Conservation (phyloP, 1,284 basidiomycete genomes). For the Sanghuangporus baumii region DNA sequence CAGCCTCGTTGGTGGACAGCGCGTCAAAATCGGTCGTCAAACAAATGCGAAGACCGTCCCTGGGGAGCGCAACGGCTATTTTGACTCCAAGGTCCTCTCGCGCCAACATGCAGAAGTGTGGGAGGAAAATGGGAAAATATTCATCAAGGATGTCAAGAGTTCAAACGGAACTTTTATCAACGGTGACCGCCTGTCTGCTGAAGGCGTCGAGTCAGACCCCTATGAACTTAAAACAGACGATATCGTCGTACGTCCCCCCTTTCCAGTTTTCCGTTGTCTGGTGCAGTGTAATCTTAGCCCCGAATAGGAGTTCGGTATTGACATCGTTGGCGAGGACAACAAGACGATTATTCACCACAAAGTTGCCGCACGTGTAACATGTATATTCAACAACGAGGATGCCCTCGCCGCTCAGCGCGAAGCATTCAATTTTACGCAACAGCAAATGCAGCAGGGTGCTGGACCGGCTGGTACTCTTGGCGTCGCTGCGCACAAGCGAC, state of each 20-base stretch:
- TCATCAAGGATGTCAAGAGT: conserved; percentile 97
- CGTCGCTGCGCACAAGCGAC: conserved; percentile 43
- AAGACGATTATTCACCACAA: conserved; percentile 98
- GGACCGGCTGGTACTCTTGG: conserved; percentile 20
- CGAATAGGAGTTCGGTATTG: conserved; percentile 92
- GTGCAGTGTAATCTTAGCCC: conserved; percentile 8
- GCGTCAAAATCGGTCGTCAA: conserved; percentile 95
- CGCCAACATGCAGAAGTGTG: conserved; percentile 98
- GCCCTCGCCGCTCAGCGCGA: conserved; percentile 62
- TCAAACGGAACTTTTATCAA: conserved; percentile 99
- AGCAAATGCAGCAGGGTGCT: conserved; percentile 27
- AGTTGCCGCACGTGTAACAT: conserved; percentile 90
- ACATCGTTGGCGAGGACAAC: conserved; percentile 98
- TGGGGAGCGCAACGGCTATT: conserved; percentile 92
- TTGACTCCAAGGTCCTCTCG: conserved; percentile 95
- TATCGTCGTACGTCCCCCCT: conserved; percentile 58
- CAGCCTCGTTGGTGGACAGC: conserved; percentile 65
- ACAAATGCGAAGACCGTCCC: conserved; percentile 96
- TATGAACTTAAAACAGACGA: conserved; percentile 95
- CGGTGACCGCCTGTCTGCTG: conserved; percentile 83
- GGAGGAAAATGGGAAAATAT: conserved; percentile 92
- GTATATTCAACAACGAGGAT: conserved; percentile 85
- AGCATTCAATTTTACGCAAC: conserved; percentile 30
- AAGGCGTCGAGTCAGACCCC: conserved; percentile 90
- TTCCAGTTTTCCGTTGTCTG: background rate